These are phyloP conservation scores for Phaseolus lunatus DNA, from an alignment of 306 rosid genomes.

Conservation along the genomic window DNA sequence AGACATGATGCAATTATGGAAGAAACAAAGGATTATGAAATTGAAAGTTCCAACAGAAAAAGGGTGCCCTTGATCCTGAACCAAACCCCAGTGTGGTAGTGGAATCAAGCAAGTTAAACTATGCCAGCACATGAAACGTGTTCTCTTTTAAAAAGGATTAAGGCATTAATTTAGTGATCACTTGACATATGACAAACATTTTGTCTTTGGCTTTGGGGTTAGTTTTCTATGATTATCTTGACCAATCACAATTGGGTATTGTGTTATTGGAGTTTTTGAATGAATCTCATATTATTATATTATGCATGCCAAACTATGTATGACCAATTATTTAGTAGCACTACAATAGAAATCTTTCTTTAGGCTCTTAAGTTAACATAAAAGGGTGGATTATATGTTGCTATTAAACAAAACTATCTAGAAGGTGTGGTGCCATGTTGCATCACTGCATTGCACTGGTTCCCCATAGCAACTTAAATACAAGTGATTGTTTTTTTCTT, in stretches of 20 bases:
- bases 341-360: background rate
- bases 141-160: background rate
- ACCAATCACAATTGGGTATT: slow-evolving; percentile 34
- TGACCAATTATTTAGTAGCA: background rate
- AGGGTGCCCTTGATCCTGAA: slow-evolving; percentile 23
- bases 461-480: slow-evolving; percentile 30
- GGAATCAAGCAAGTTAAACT: slow-evolving; percentile 39
- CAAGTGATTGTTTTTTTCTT: background rate
- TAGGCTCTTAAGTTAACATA: slow-evolving; percentile 1
- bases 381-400: slow-evolving; percentile 1
- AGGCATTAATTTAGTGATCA: slow-evolving; percentile 41
- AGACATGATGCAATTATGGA: slow-evolving; percentile 18
- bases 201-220: background rate
- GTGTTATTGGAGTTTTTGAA: background rate
- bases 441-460: slow-evolving; percentile 37
- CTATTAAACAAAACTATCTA: slow-evolving; percentile 30
- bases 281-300: slow-evolving; percentile 29
- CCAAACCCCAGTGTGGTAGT: background rate
- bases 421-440: slow-evolving; percentile 44
- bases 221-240: slow-evolving; percentile 42
- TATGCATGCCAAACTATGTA: slow-evolving; percentile 30
- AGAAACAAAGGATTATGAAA: background rate
- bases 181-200: background rate
- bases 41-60: slow-evolving; percentile 4
- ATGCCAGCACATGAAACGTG: slow-evolving; percentile 39